Conservation (phyloP, 345 rosid species). For the Acer campestre region DNA sequence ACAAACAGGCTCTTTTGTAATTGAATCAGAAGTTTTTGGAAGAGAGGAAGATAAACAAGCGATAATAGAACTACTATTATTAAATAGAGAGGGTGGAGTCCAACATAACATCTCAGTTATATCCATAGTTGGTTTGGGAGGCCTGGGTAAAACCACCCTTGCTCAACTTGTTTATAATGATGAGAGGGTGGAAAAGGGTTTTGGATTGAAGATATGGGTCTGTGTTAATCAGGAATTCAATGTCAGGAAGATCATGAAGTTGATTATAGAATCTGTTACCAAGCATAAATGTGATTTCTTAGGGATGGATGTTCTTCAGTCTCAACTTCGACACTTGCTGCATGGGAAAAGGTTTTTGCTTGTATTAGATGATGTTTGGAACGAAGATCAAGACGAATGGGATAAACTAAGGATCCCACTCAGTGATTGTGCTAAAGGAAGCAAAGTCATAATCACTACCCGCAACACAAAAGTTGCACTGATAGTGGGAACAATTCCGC, state of each 20-base stretch:
- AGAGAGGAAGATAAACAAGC: slow-evolving; percentile 10
- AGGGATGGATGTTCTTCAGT: slow-evolving; percentile 22
- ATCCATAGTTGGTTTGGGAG: slow-evolving; percentile 28
- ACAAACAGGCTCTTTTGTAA: slow-evolving; percentile 1
- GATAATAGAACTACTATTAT: not conserved
- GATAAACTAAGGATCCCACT: slow-evolving; percentile 9
- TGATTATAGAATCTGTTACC: slow-evolving; percentile 10
- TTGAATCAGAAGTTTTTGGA: slow-evolving; percentile 12
- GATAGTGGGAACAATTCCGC: not conserved
- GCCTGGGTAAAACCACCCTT: slow-evolving; percentile 31
- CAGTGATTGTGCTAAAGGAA: slow-evolving; percentile 19
- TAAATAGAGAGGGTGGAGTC: not conserved
- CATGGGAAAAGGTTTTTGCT: slow-evolving; percentile 23
- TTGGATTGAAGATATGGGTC: slow-evolving; percentile 26
- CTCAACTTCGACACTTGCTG: not conserved
- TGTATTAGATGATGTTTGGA: slow-evolving; percentile 33
- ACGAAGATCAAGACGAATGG: slow-evolving; percentile 23
- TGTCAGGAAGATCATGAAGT: not conserved
- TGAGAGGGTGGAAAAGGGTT: slow-evolving; percentile 1
- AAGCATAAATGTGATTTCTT: slow-evolving; percentile 4
- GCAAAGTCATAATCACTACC: slow-evolving; percentile 24
- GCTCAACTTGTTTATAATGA: slow-evolving; percentile 28
- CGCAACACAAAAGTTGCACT: slow-evolving; percentile 22
- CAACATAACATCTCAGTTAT: not conserved
- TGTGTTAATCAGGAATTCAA: slow-evolving; percentile 22